Conservation (phyloP, 768 basidiomycete genomes). For the Xerocomellus dryophilus region DNA sequence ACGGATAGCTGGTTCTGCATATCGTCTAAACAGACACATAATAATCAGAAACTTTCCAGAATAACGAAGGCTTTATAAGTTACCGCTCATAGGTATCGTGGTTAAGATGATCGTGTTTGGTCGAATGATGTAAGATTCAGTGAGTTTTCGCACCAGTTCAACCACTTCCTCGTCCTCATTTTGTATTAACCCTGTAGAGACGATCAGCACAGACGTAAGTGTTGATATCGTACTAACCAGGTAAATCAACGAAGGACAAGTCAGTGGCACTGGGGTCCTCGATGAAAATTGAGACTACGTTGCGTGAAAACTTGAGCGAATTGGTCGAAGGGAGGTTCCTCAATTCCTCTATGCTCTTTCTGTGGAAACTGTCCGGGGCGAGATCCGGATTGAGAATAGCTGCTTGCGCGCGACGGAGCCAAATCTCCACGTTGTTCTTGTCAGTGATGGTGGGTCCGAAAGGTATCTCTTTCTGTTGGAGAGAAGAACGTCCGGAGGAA, state of each 20-base stretch:
- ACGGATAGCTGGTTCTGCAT: slow-evolving; percentile 63
- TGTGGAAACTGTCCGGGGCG: slow-evolving; percentile 18
- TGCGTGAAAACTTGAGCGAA: slow-evolving; percentile 44
- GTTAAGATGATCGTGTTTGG: slow-evolving; percentile 61
- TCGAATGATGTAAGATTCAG: slow-evolving; percentile 44
- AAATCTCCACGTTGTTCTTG: slow-evolving; percentile 36
- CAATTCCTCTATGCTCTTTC: slow-evolving; percentile 26
- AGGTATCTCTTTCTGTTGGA: not conserved
- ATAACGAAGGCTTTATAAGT: not conserved
- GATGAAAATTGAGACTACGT: slow-evolving; percentile 47
- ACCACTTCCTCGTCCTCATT: slow-evolving; percentile 43
- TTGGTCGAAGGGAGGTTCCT: slow-evolving; percentile 21
- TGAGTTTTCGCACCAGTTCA: slow-evolving; percentile 47
- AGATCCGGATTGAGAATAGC: slow-evolving; percentile 39
- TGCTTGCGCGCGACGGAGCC: slow-evolving; percentile 45
- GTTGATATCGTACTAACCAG: slow-evolving; percentile 35
- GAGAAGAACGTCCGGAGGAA: slow-evolving; percentile 23
- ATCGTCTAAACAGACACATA: slow-evolving; percentile 46
- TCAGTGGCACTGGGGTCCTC: slow-evolving; percentile 45
- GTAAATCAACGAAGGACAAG: slow-evolving; percentile 53
- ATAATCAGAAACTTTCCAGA: not conserved
- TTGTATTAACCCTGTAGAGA: slow-evolving; percentile 51
- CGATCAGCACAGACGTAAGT: not conserved
- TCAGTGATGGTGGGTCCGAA: slow-evolving; percentile 35
- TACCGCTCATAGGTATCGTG: slow-evolving; percentile 64